A percentile compares a stretch with the other conserved stretches of the same genome.
These are phyloP conservation scores for Barnettozyma populi DNA, from an alignment of 805 yeast species.

Conservation along the genomic window DNA sequence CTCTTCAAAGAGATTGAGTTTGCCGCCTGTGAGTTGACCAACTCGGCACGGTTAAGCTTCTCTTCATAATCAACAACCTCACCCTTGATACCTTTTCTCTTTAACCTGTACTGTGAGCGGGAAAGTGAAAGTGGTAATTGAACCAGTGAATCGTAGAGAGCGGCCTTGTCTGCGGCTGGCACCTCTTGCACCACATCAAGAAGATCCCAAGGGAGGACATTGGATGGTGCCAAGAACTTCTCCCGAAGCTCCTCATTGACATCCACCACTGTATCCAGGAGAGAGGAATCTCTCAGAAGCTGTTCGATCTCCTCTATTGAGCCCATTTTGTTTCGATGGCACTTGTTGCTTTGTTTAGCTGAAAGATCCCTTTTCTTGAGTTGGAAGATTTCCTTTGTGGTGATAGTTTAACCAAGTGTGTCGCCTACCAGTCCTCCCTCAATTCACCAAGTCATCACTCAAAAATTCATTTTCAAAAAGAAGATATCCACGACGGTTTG, in stretches of 20 bases:
- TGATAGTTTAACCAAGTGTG: neutral
- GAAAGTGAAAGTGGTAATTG: slow-evolving; percentile 54
- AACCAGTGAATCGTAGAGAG: slow-evolving; percentile 34
- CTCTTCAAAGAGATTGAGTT: slow-evolving; percentile 73
- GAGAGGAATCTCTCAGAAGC: slow-evolving; percentile 1
- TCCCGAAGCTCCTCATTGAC: slow-evolving; percentile 23
- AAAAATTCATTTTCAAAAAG: neutral
- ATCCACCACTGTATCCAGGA: slow-evolving; percentile 1
- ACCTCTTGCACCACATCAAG: slow-evolving; percentile 60
- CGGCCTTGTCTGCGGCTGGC: slow-evolving; percentile 33
- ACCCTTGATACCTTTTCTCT: slow-evolving; percentile 74
- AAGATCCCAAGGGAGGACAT: slow-evolving; percentile 61
- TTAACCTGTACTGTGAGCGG: slow-evolving; percentile 62
- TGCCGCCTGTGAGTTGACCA: slow-evolving; percentile 48
- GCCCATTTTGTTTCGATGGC: neutral
- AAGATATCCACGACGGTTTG: neutral
- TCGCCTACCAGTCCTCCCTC: neutral
- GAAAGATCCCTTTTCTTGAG: too few species aligned
- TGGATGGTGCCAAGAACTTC: slow-evolving; percentile 58
- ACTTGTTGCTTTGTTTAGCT: neutral
- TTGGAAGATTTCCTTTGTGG: neutral
- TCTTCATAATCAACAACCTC: slow-evolving; percentile 58
- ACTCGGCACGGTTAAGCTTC: slow-evolving; percentile 44
- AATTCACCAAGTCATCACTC: neutral
- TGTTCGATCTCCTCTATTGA: slow-evolving; percentile 4